Evolutionary conservation across 805 yeast genomes (phyloP).

Genomic region (Ascoidea tarda): DNA sequence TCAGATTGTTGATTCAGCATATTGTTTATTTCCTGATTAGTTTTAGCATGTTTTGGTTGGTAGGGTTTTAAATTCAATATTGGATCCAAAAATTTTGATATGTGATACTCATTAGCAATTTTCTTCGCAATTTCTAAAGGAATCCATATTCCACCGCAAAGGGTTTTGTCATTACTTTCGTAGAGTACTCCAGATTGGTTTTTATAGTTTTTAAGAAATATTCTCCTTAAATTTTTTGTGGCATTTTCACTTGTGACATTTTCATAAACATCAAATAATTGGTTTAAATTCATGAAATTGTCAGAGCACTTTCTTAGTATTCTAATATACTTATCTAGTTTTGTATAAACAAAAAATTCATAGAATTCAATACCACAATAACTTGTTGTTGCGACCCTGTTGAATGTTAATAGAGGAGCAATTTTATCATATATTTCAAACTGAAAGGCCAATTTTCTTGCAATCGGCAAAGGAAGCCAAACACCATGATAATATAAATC

Average conservation of each 20-base stretch:
- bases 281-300: conserved; percentile 13
- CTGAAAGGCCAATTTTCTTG: conserved; percentile 12
- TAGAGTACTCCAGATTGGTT: conserved; percentile 2
- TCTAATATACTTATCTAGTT: conserved; percentile 12
- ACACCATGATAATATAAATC: conserved; percentile 9
- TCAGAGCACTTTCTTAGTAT: conserved; percentile 12
- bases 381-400: conserved; percentile 13
- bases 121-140: conserved; percentile 7
- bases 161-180: conserved; percentile 12
- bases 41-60: neutral
- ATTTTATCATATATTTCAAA: conserved; percentile 9
- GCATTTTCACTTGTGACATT: conserved; percentile 9
- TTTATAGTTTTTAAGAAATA: conserved; percentile 9
- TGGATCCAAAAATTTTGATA: conserved; percentile 7
- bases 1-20: too few species aligned
- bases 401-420: conserved; percentile 13
- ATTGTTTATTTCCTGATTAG: neutral
- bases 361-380: conserved; percentile 14
- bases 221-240: conserved; percentile 6
- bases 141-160: conserved; percentile 19
- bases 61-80: conserved; percentile 5
- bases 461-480: conserved; percentile 14
- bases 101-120: conserved; percentile 12
- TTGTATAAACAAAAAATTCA: conserved; percentile 14
- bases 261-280: conserved; percentile 12